Evolutionary conservation across 345 rosid genomes (phyloP), one percentile per base, ranked within the genome.

Genomic region (Rhizophora mangle): DNA sequence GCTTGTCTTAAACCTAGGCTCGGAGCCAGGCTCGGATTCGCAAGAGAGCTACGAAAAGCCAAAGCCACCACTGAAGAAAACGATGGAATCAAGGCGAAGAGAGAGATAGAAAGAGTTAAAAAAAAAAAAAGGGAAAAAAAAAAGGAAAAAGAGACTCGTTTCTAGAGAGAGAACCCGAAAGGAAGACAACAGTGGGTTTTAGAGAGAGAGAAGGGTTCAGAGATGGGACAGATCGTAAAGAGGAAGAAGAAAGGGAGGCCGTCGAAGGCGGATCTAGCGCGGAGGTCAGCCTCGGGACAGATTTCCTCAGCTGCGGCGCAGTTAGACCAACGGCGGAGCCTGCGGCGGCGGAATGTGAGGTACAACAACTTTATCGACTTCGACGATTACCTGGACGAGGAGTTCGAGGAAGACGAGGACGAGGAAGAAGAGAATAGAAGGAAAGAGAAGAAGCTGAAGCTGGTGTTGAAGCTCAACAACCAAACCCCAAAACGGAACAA

Each of bases 161-260:
- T 81, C 74, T 78, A 73, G 79, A 63, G 69, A 63, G 69, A 68
- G 63, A 68, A 53, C 19, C 26, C 1, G 26, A 27, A 51, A 34
- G 71, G n/a, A 20, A 37, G 16, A 34, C 54, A 53, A 36, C 64
- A 39, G 49, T 8, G 18, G 34, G 29, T 27, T 27, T 22, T 4
- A 68, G 78, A 79, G 85, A 65, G 77, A 34, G 70, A 72, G 78
- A 71, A 27, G 68, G 68, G 69, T 64, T 74, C 60, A 36, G 76
- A 70, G 67, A 93, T 91, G 98, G 88, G 86, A 69, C 97, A 91
- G 96, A 89, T 87, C 92, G 91, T 75, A 82, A 89, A 88, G 84
- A 80, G 91, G 85, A 87, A 88, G 94, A 93, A 82, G 96, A 91
- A 89, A 83, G 98, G 98, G 36, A 86, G 96, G 82, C 97, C 98